Conservation (phyloP, 768 basidiomycete genomes). For the Podaxis sp. region DNA sequence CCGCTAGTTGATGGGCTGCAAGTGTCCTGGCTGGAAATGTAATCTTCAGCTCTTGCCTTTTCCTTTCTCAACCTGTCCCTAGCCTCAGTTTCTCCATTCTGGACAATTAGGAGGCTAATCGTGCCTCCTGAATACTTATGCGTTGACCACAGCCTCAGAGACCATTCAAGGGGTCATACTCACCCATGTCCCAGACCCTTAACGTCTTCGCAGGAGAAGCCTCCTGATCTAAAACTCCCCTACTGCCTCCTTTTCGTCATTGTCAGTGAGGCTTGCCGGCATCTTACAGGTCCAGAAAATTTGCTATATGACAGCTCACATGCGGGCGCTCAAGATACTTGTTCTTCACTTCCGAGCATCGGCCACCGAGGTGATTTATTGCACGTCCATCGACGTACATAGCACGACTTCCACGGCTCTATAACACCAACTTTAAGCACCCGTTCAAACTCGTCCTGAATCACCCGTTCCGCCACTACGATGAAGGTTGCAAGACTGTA, state of each 20-base stretch:
- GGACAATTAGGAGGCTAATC: not conserved
- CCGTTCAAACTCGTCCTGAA: not conserved
- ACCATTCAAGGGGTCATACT: not conserved
- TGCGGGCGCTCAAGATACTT: not conserved
- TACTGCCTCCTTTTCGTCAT: not conserved
- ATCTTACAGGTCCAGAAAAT: not conserved
- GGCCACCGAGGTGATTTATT: not conserved
- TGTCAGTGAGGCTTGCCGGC: not conserved
- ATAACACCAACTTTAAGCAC: not conserved
- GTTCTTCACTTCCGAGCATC: not conserved
- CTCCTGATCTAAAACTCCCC: not conserved
- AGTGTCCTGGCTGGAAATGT: not conserved
- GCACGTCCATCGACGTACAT: not conserved
- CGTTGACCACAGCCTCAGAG: not conserved
- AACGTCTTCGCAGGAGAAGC: not conserved
- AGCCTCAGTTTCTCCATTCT: too few species aligned
- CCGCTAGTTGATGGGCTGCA: not conserved
- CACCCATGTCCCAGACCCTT: not conserved
- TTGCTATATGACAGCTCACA: not conserved
- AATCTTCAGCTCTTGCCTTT: too few species aligned
- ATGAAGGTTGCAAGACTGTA: slow-evolving; percentile 50
- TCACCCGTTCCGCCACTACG: slow-evolving; percentile 18
- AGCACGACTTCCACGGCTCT: not conserved
- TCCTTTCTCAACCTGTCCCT: too few species aligned
- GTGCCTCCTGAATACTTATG: not conserved